A percentile compares a stretch with the other conserved stretches of the same genome.
Evolutionary conservation across 768 basidiomycete genomes (phyloP).

Genomic region (Suillus brevipes): DNA sequence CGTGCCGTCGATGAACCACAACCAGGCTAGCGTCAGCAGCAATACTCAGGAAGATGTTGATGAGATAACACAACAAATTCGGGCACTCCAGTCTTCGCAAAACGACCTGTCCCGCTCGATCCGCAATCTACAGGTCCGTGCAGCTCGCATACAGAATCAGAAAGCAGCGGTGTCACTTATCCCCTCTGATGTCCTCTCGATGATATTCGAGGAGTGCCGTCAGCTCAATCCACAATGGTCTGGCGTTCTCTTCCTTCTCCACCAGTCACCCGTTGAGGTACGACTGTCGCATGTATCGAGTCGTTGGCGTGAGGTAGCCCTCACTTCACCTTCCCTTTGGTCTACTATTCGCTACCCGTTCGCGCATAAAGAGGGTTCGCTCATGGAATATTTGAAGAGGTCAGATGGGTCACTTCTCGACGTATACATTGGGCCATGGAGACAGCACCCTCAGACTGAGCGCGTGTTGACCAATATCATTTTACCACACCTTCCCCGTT

Average conservation of each 20-base stretch:
- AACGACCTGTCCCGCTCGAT: constrained; percentile 27
- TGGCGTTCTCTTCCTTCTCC: constrained; percentile 33
- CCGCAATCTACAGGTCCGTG: constrained; percentile 29
- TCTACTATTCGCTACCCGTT: constrained; percentile 34
- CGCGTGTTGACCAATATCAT: constrained; percentile 24
- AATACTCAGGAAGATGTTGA: constrained; percentile 25
- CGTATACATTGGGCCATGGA: constrained; percentile 35
- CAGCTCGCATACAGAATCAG: constrained; percentile 32
- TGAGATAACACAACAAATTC: constrained; percentile 27
- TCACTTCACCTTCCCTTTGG: constrained; percentile 36
- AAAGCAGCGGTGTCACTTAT: constrained; percentile 29
- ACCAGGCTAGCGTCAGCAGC: constrained; percentile 21
- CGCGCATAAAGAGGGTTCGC: constrained; percentile 28
- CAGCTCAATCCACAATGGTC: constrained; percentile 33
- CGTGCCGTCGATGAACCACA: constrained; percentile 23
- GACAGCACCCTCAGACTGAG: constrained; percentile 30
- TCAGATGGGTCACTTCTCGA: constrained; percentile 32
- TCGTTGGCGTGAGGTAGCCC: constrained; percentile 37
- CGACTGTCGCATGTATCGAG: constrained; percentile 35
- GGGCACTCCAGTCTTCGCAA: constrained; percentile 29
- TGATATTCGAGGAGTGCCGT: constrained; percentile 33
- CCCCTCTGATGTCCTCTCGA: constrained; percentile 31
- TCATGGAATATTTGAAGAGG: constrained; percentile 34
- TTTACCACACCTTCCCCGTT: constrained; percentile 30
- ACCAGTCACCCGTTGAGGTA: constrained; percentile 33